Conservation (phyloP, 805 yeast genomes). For the Candida loeiensis region DNA sequence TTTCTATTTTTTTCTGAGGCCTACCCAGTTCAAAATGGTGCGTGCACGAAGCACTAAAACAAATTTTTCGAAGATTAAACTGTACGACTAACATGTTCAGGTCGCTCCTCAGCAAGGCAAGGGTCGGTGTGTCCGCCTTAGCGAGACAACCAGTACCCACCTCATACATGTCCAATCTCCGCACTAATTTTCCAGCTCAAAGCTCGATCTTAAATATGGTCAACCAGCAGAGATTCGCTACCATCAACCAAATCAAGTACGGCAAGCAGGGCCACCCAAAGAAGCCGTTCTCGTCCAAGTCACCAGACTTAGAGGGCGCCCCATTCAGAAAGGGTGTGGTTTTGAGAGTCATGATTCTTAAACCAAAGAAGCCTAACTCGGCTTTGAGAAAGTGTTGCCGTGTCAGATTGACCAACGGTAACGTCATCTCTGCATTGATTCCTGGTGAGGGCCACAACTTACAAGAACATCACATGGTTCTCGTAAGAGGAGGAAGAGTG, state of each 20-base stretch:
- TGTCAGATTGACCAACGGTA: constrained; percentile 88
- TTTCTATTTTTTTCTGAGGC: not conserved
- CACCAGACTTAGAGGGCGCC: constrained; percentile 79
- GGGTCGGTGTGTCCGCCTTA: not conserved
- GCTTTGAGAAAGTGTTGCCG: constrained; percentile 97
- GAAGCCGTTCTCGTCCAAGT: constrained; percentile 50
- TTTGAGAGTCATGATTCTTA: constrained; percentile 85
- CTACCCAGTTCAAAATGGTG: not conserved
- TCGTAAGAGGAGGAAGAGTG: constrained; percentile 96
- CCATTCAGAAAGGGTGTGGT: constrained; percentile 95
- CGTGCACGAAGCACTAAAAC: not conserved
- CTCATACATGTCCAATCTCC: constrained; percentile 14
- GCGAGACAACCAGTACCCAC: constrained; percentile 7
- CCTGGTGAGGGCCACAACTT: constrained; percentile 99
- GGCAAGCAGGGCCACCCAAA: constrained; percentile 52
- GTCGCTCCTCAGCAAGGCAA: constrained; percentile 13
- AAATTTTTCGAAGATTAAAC: not conserved
- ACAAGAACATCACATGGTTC: constrained; percentile 95
- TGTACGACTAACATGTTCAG: constrained; percentile 16
- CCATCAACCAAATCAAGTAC: constrained; percentile 72
- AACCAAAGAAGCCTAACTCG: constrained; percentile 98
- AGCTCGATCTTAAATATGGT: constrained; percentile 7
- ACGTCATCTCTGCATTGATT: constrained; percentile 84
- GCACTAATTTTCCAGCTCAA: constrained; percentile 15
- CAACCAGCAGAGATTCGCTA: constrained; percentile 53